Base-by-base conservation (phyloP, 805 yeast species). In the Ogataea trehaloabstinens region DNA sequence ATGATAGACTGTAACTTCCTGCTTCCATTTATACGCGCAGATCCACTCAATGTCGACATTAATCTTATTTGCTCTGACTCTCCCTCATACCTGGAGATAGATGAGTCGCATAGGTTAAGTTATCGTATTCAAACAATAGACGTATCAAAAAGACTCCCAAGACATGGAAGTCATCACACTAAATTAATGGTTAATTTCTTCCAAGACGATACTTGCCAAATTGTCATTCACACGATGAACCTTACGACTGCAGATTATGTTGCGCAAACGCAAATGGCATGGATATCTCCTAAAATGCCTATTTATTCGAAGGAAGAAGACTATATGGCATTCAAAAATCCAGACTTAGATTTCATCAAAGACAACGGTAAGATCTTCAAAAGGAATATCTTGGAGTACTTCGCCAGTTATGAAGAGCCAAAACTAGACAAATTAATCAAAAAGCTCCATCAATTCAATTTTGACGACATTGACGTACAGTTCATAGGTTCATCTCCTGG, bases 181-280 rank as follows among this genome's bases (percentile, higher is more conserved):
- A 83, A 83, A 53, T 61, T 82, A 73, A 77, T 82, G 68, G 61
- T 83, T 11, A 82, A 82, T 50, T 62, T 72, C 41, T 78, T 67
- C 49, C 53, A 53, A 2, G 75, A 74, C 44, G 63, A 61, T 13
- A 58, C 70, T 0, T 56, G 71, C 22, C 79, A 75, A 51, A 56
- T 83, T 0, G 76, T 75, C 17, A 61, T 82, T 18, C 75, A 81
- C 56, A 76, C 87, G 1, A 71, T 75, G 55, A 83, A 83, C 55
- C 53, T 81, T 38, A 77, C 81, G 1, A 56, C 57, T 24, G 52
- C 70, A 0, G 90, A 83, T 55, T 71, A 77, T 35, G 61, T 63
- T 4, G 68, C 70, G 1, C 76, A 82, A 40, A 81, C 84, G 5
- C 88, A 82, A 51, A 78, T 80, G 68, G 62, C 74, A 22, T 82